These are phyloP conservation scores for Phytophthora sp. DNA, from an alignment of 352 stramenopile genomes.

Conservation along the genomic window DNA sequence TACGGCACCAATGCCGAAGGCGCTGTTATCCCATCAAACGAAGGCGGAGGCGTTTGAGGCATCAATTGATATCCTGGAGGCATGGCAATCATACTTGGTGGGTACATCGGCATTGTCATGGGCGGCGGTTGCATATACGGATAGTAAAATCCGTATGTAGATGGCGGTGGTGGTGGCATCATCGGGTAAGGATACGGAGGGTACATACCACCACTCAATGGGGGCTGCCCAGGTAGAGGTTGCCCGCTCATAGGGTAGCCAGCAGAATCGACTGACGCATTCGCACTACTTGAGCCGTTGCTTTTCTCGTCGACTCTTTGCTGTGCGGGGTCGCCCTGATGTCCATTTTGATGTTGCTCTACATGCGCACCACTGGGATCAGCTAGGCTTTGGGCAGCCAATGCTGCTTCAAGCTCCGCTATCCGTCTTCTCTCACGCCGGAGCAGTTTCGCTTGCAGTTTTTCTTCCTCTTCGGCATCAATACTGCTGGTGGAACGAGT, in stretches of 20 bases:
- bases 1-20: conserved; percentile 47
- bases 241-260: conserved; percentile 19
- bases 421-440: conserved; percentile 40
- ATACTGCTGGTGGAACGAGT: conserved; percentile 16
- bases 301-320: no score
- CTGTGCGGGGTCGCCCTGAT: not conserved
- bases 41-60: conserved; percentile 22
- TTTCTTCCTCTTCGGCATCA: conserved; percentile 25
- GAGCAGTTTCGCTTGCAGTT: conserved; percentile 37
- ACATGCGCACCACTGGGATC: not conserved
- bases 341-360: not conserved
- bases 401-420: conserved; percentile 41
- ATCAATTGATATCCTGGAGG: conserved; percentile 31
- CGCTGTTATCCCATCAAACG: conserved; percentile 17
- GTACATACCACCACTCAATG: conserved; percentile 35
- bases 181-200: conserved; percentile 47
- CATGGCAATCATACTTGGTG: conserved; percentile 19
- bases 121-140: conserved; percentile 39
- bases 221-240: conserved; percentile 3
- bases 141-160: conserved; percentile 49
- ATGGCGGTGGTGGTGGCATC: conserved; percentile 31
- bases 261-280: not conserved
- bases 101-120: conserved; percentile 37
- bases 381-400: conserved; percentile 40
- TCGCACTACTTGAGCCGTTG: not conserved